Percentiles rank a stretch among this genome's conserved stretches.
These are phyloP conservation scores for Limnanthes douglasii DNA, from an alignment of 345 rosid genomes.

Conservation along the genomic window DNA sequence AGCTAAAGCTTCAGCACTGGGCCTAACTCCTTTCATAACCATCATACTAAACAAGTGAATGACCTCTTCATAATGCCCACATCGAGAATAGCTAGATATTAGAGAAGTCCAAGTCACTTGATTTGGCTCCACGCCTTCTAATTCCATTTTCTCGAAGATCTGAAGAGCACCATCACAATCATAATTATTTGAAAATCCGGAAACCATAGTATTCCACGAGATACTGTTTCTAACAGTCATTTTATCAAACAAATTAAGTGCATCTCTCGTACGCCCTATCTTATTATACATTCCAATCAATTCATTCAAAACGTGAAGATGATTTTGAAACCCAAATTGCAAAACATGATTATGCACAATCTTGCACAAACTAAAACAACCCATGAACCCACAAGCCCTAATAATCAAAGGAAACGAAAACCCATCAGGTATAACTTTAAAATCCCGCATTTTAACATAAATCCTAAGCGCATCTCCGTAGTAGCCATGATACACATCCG, in stretches of 20 bases:
- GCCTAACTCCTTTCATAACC: slow-evolving; percentile 24
- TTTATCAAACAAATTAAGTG: slow-evolving; percentile 37
- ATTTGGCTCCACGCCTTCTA: slow-evolving; percentile 44
- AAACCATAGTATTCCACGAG: slow-evolving; percentile 60
- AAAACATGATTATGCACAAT: slow-evolving; percentile 35
- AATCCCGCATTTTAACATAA: slow-evolving; percentile 30
- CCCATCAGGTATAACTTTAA: slow-evolving; percentile 36
- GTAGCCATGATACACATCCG: slow-evolving; percentile 25
- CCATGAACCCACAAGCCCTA: slow-evolving; percentile 27
- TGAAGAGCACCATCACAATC: slow-evolving; percentile 35
- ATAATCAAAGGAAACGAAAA: slow-evolving; percentile 41
- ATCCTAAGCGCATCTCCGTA: slow-evolving; percentile 24
- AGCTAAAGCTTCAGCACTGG: slow-evolving; percentile 34
- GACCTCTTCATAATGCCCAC: slow-evolving; percentile 25
- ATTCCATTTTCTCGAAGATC: slow-evolving; percentile 38
- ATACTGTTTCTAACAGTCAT: slow-evolving; percentile 32
- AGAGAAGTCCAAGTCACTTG: slow-evolving; percentile 58
- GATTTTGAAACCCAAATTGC: slow-evolving; percentile 25
- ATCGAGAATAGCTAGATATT: slow-evolving; percentile 45
- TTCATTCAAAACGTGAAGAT: slow-evolving; percentile 44
- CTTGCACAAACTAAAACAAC: slow-evolving; percentile 13
- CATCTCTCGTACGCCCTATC: slow-evolving; percentile 24
- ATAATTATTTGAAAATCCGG: slow-evolving; percentile 29
- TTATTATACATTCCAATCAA: slow-evolving; percentile 41
- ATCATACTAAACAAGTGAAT: slow-evolving; percentile 27